Conservation (phyloP, 805 yeast genomes). For the Ogataea chonburiensis region DNA sequence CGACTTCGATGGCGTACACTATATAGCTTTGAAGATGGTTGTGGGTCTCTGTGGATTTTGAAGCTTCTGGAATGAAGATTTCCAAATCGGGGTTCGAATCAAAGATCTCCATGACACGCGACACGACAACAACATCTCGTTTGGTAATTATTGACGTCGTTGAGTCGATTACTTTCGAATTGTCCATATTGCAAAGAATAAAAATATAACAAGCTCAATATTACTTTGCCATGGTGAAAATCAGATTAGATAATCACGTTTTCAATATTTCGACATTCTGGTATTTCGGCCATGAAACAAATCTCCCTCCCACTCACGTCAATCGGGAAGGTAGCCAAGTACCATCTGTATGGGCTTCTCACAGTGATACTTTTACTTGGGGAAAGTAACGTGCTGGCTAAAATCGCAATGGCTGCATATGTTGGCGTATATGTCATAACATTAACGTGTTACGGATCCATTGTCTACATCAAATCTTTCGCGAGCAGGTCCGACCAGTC, state of each 20-base stretch:
- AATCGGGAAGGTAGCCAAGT: slow-evolving; percentile 19
- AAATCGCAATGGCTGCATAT: slow-evolving; percentile 31
- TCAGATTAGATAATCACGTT: slow-evolving; percentile 7
- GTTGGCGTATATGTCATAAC: slow-evolving; percentile 25
- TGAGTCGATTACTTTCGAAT: slow-evolving; percentile 19
- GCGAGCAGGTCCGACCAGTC: slow-evolving; percentile 1
- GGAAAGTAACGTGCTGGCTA: slow-evolving; percentile 26
- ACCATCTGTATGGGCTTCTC: slow-evolving; percentile 13
- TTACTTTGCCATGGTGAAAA: slow-evolving; percentile 6
- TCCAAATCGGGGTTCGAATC: slow-evolving; percentile 16
- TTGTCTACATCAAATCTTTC: slow-evolving; percentile 26
- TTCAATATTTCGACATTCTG: slow-evolving; percentile 9
- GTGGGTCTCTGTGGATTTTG: slow-evolving; percentile 78
- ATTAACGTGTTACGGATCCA: slow-evolving; percentile 21
- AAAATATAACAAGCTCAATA: background rate
- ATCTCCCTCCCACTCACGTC: slow-evolving; percentile 8
- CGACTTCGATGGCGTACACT: slow-evolving; percentile 77
- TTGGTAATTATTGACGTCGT: slow-evolving; percentile 21
- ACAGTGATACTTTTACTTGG: slow-evolving; percentile 19
- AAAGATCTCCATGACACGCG: slow-evolving; percentile 28
- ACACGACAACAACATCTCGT: slow-evolving; percentile 23
- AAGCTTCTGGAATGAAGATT: slow-evolving; percentile 67
- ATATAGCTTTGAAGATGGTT: slow-evolving; percentile 49
- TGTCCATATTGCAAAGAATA: slow-evolving; percentile 6
- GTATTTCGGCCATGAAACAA: slow-evolving; percentile 8